Conservation (phyloP, 345 rosid genomes). For the Erodium maritimum region DNA sequence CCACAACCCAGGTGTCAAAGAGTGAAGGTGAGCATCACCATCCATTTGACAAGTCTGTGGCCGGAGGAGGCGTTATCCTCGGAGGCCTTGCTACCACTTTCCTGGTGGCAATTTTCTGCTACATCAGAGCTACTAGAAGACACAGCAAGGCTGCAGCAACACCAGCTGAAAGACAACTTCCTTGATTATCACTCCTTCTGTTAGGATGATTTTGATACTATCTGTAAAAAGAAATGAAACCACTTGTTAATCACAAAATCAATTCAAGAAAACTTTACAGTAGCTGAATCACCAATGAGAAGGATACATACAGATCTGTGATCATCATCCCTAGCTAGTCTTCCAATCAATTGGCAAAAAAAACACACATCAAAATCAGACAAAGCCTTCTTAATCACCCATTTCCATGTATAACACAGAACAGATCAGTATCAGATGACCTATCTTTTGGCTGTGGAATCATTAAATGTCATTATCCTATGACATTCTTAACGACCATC, state of each 20-base stretch:
- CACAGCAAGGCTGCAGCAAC: constrained; percentile 14
- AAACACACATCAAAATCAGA: no score
- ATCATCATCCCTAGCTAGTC: no score
- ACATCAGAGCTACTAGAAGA: constrained; percentile 58
- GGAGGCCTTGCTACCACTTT: constrained; percentile 67
- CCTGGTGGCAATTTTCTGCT: constrained; percentile 55
- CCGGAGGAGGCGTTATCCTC: constrained; percentile 71
- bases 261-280: no score
- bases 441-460: neutral
- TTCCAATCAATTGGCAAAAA: no score
- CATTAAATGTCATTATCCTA: no score
- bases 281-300: no score
- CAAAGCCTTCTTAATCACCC: no score
- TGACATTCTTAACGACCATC: neutral
- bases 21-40: constrained; percentile 28
- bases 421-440: no score
- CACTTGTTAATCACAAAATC: neutral
- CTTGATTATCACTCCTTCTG: neutral
- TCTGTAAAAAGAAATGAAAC: neutral
- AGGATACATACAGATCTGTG: no score
- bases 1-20: constrained; percentile 12
- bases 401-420: no score
- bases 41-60: constrained; percentile 52
- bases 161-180: neutral
- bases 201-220: neutral